Conservation (phyloP, 208 protist genomes). For the Acanthamoeba polyphaga region DNA sequence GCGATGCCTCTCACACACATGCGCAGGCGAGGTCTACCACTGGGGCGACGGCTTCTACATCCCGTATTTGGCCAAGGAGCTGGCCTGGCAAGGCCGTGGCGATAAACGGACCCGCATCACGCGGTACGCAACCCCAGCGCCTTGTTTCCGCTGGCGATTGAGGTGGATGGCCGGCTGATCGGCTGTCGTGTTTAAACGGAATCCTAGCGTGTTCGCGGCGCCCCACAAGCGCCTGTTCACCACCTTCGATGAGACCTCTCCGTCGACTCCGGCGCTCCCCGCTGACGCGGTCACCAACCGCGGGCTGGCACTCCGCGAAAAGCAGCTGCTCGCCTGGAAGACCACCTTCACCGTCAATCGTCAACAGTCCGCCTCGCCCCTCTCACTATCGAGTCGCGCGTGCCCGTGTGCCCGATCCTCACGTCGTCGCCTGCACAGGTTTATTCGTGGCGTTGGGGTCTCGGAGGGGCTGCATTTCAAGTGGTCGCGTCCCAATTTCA, state of each 20-base stretch:
- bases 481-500: conserved; percentile 25
- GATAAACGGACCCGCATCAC: neutral
- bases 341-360: neutral
- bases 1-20: no score
- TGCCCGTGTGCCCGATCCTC: neutral
- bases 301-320: neutral
- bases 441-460: neutral
- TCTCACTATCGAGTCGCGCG: neutral
- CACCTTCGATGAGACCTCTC: neutral
- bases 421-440: neutral
- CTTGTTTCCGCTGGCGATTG: no score
- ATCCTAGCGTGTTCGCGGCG: neutral
- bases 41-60: neutral
- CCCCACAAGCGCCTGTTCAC: neutral
- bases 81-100: neutral
- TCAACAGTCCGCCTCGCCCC: neutral
- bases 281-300: neutral
- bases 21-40: conserved; percentile 3
- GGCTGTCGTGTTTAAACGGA: neutral
- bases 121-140: neutral
- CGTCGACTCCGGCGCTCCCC: neutral
- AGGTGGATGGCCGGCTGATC: no score
- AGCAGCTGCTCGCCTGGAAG: neutral
- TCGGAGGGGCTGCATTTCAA: neutral
- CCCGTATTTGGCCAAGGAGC: neutral